Evolutionary conservation across 2,329 filamentous ascomycete genomes (phyloP).

Genomic region (Apiospora saccharicola): DNA sequence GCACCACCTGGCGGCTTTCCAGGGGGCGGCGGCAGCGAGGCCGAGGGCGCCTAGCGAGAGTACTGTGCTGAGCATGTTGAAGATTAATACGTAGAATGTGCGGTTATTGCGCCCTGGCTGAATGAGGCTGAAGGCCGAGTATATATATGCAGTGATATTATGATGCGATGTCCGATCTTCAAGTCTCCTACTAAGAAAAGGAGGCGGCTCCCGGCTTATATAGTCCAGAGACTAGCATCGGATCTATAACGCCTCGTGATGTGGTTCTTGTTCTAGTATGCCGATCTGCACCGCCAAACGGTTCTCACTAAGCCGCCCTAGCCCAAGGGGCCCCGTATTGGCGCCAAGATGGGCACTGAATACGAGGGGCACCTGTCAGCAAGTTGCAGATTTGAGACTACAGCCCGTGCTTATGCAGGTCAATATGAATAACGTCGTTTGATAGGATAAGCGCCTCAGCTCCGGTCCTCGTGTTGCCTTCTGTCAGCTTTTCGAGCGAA

Average conservation of each 20-base stretch:
- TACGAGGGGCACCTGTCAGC: background rate
- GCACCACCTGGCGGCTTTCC: conserved; percentile 19
- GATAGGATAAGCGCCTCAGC: background rate
- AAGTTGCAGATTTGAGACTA: background rate
- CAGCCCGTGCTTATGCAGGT: background rate
- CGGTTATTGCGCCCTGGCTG: background rate
- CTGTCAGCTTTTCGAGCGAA: background rate
- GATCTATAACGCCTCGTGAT: background rate
- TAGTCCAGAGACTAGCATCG: background rate
- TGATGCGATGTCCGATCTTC: background rate
- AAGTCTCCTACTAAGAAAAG: background rate
- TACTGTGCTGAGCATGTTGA: conserved; percentile 13
- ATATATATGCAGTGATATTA: background rate
- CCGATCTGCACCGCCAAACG: background rate
- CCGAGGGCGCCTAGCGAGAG: conserved; percentile 21
- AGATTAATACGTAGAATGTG: too few species aligned
- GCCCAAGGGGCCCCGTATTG: background rate
- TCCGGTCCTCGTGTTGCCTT: background rate
- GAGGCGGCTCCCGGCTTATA: background rate
- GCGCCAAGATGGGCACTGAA: background rate
- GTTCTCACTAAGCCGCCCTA: conserved; percentile 12
- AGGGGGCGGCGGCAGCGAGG: conserved; percentile 26
- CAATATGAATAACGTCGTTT: background rate
- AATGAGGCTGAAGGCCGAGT: background rate
- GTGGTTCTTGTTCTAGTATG: conserved; percentile 5